Base-by-base conservation (phyloP, 805 yeast genomes). In the Nakazawaea wyomingensis region DNA sequence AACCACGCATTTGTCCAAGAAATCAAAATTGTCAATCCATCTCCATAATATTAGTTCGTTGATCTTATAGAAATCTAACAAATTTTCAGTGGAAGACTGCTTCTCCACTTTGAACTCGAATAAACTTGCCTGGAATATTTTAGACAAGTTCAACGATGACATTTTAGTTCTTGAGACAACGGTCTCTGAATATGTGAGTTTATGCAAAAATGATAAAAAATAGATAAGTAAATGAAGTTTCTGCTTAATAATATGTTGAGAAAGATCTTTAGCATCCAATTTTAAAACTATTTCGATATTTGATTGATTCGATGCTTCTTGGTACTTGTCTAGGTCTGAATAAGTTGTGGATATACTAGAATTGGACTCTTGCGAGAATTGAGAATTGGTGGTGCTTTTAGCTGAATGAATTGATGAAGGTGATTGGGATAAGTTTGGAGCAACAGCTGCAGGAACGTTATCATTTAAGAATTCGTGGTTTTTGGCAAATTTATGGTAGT, bases 51-150 rank as follows among this genome's bases (percentile, higher is more conserved):
- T 35, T 21, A 43, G 47, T 48, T 61, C 65, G 47, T 59, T 60
- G 5, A 47, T 43, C 29, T 50, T 57, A 40, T 60, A 61, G 27
- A 48, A 52, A 20, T 52, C 54, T 33, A 59, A 48, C 22, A 58
- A 41, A 42, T 57, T 54, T 19, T 59, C 62, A 2, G 64, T 51
- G 33, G 47, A 43, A 10, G 32, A 21, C n/a, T 9, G 41, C n/a
- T 38, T 45, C 10, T 57, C 35, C 41, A 60, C 64, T 39, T 60
- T 61, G 34, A 54, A 53, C 35, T 60, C 61, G 48, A 66, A 66
- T 17, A 65, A 56, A 40, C 61, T 55, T 17, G 64, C 52, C 48
- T 66, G 71, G 48, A 66, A 64, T 41, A 66, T 60, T 42, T 65
- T 66, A 6, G 69, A 56, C 27, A 66, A 39, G 42, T 65, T 66